Evolutionary conservation across 257 asterid genomes (phyloP).

Genomic region (Nicotiana benthamiana): DNA sequence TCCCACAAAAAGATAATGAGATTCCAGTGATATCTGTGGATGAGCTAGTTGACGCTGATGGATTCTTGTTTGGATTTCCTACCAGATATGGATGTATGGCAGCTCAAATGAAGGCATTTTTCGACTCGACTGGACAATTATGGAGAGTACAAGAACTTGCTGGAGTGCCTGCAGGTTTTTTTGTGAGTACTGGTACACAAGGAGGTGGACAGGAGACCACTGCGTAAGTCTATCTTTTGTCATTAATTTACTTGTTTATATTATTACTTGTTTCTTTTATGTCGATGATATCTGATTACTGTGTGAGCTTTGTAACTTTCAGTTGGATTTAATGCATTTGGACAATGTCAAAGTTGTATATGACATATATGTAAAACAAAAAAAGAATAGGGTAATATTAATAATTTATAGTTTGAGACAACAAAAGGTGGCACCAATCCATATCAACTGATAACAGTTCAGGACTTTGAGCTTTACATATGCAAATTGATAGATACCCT

Average conservation of each 20-base stretch:
- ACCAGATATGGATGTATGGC: slow-evolving; percentile 94
- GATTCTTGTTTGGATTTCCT: slow-evolving; percentile 86
- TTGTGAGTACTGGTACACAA: slow-evolving; percentile 98
- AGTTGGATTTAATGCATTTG: neutral
- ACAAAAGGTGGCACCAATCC: too few species aligned
- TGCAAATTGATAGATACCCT: neutral
- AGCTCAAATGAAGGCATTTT: slow-evolving; percentile 96
- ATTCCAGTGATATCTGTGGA: slow-evolving; percentile 16
- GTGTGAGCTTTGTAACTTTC: neutral
- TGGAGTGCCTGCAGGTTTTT: slow-evolving; percentile 94
- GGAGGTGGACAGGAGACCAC: slow-evolving; percentile 99
- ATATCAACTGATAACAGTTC: too few species aligned
- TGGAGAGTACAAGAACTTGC: slow-evolving; percentile 91
- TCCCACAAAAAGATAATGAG: slow-evolving; percentile 45
- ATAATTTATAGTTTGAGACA: too few species aligned
- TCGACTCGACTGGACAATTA: slow-evolving; percentile 74
- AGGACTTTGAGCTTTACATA: neutral
- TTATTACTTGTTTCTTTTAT: neutral
- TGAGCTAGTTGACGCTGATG: slow-evolving; percentile 60
- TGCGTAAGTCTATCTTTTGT: slow-evolving; percentile 53
- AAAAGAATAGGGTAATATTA: neutral
- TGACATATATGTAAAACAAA: neutral
- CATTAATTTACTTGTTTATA: neutral
- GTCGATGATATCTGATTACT: neutral
- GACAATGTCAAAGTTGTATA: neutral